phyloP scores from a whole-genome alignment of 352 stramenopile species.

The Pythium chondricola region DNA sequence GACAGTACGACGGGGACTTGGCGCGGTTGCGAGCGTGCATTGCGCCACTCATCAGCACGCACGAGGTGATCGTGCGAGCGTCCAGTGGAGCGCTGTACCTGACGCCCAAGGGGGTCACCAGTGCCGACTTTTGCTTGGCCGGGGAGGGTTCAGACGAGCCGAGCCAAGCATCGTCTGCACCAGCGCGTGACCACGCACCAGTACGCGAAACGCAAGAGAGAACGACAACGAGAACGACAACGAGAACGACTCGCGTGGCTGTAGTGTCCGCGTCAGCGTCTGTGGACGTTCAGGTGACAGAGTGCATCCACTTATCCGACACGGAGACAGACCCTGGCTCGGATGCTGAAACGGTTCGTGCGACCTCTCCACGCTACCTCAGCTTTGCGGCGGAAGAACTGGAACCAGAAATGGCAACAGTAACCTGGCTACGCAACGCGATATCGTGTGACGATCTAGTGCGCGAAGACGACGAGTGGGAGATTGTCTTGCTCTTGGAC shows the following conservation, averaged over 20 bases:
- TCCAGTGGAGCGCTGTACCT: constrained; percentile 41
- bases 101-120: constrained; percentile 43
- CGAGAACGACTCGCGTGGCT: too few species aligned
- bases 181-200: not conserved
- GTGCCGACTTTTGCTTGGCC: constrained; percentile 33
- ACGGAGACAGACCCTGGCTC: constrained; percentile 16
- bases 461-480: constrained; percentile 47
- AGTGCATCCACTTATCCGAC: constrained; percentile 31
- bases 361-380: not conserved
- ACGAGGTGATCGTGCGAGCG: constrained; percentile 49
- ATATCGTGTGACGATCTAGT: constrained; percentile 11
- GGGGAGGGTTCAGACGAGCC: too few species aligned
- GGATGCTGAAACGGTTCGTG: constrained; percentile 1
- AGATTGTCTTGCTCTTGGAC: constrained; percentile 76
- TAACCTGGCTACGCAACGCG: not conserved
- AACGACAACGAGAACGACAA: too few species aligned
- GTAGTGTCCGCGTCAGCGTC: too few species aligned
- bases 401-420: constrained; percentile 7
- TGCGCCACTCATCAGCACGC: constrained; percentile 40
- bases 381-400: not conserved
- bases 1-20: constrained; percentile 51
- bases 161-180: not conserved
- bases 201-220: too few species aligned
- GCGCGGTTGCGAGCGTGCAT: constrained; percentile 53
- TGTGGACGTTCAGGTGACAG: too few species aligned